Base-by-base conservation (phyloP, 73 alveolate genomes). In the Urostyla sp. region DNA sequence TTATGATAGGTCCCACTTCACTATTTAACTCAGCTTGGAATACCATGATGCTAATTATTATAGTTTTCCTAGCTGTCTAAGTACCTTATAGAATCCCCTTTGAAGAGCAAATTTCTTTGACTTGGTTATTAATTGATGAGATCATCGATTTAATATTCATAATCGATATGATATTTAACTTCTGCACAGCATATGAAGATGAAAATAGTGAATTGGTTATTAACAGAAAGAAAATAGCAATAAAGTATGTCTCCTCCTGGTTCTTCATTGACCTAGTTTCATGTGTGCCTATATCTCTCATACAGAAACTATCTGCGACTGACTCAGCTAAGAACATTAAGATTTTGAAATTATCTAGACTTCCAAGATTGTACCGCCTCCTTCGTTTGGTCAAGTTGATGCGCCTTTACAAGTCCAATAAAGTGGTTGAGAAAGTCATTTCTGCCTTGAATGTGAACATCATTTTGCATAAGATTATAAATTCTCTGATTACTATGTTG, bases 1-100 rank as follows among this genome's bases (percentile, higher is more conserved):
- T 15, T 51, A 57, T 80, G 21, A 63, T 80, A 35, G 66, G 67
- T 66, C 90, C 90, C 5, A 50, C 58, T 18, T 63, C 90, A 16
- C 31, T 49, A 0, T 49, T 52, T 60, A 80, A 69, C 18, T 46
- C 83, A 23, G 53, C 67, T 35, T 50, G 67, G 84, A 83, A 73
- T 40, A 66, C 73, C 28, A 23, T 73, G 13, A 59, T 58, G 20
- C 40, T 83, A 26, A 24, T 83, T 20, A 51, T 72, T 0, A 69
- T 59, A 18, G 57, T 72, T 4, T 85, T 59, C 75, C 38, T 52
- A 10, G 87, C 84, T 23, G 31, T 85, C 2, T 48, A 55, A 16
- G 81, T 85, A 16, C 93, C 93, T 0, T 28, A 75, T n/a, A 46
- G 93, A 37, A 85, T 85, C 57, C 93, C 93, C 7, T 85, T 85